Conservation (phyloP, 2,329 filamentous ascomycete genomes). For the Zasmidium citrigriseum region DNA sequence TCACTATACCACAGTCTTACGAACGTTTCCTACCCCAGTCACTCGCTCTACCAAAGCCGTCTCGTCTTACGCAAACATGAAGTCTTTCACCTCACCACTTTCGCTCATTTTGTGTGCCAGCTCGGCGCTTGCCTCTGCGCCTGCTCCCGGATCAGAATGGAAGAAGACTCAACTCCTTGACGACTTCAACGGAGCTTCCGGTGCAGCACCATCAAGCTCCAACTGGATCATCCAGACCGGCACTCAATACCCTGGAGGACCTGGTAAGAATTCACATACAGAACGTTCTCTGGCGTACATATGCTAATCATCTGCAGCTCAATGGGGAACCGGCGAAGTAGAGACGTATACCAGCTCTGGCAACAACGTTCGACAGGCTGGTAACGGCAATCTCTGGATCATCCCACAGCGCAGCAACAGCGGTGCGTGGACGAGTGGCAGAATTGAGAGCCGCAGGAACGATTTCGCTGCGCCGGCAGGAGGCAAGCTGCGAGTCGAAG, state of each 20-base stretch:
- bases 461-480: constrained; percentile 28
- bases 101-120: constrained; percentile 14
- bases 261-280: too few species aligned
- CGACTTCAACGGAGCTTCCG: constrained; percentile 38
- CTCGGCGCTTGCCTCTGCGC: constrained; percentile 17
- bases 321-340: constrained; percentile 55
- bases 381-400: constrained; percentile 42
- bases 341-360: constrained; percentile 47
- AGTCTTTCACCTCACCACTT: constrained; percentile 11
- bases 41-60: background rate
- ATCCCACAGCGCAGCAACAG: constrained; percentile 32
- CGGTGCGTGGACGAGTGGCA: constrained; percentile 24
- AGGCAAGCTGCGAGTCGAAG: constrained; percentile 28
- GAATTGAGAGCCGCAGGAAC: constrained; percentile 22
- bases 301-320: constrained; percentile 23
- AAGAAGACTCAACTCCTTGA: constrained; percentile 31
- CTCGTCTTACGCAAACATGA: constrained; percentile 12
- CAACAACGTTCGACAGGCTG: constrained; percentile 45
- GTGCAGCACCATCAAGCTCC: constrained; percentile 37
- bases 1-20: background rate
- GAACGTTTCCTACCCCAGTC: background rate
- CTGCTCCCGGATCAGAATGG: constrained; percentile 17
- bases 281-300: too few species aligned
- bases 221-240: constrained; percentile 51
- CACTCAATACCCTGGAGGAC: constrained; percentile 50